Conservation (phyloP, 345 rosid species). For the Ailanthus altissimus region DNA sequence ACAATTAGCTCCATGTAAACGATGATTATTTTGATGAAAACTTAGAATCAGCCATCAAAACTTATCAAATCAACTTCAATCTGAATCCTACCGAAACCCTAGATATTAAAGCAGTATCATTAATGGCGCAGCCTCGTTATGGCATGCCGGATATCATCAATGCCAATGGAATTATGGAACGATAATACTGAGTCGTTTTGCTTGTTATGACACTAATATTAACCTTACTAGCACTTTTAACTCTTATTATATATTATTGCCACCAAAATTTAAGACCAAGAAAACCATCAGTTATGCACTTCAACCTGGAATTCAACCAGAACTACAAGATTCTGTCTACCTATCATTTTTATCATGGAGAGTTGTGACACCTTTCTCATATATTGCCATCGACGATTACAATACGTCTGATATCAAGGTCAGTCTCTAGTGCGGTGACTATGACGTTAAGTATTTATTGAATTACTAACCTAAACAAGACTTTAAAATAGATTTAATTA, state of each 20-base stretch:
- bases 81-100: conserved; percentile 16
- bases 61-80: conserved; percentile 23
- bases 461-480: too few species aligned
- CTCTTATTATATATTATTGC: too few species aligned
- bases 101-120: not conserved
- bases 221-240: too few species aligned
- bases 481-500: too few species aligned
- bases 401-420: conserved; percentile 10
- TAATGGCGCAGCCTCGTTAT: conserved; percentile 14
- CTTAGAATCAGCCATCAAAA: conserved; percentile 22
- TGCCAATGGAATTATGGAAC: too few species aligned
- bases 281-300: not conserved
- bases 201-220: too few species aligned
- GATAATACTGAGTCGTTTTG: conserved; percentile 12
- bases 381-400: not conserved
- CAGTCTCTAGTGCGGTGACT: not conserved
- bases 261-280: not conserved
- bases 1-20: too few species aligned
- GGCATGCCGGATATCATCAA: conserved; percentile 16
- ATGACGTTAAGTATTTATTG: too few species aligned
- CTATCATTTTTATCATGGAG: not conserved
- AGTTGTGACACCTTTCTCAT: not conserved
- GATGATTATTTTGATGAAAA: conserved; percentile 23
- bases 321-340: conserved; percentile 1
- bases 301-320: not conserved